Conservation (phyloP, 2,329 filamentous ascomycete species). For the Apiospora saccharicola region DNA sequence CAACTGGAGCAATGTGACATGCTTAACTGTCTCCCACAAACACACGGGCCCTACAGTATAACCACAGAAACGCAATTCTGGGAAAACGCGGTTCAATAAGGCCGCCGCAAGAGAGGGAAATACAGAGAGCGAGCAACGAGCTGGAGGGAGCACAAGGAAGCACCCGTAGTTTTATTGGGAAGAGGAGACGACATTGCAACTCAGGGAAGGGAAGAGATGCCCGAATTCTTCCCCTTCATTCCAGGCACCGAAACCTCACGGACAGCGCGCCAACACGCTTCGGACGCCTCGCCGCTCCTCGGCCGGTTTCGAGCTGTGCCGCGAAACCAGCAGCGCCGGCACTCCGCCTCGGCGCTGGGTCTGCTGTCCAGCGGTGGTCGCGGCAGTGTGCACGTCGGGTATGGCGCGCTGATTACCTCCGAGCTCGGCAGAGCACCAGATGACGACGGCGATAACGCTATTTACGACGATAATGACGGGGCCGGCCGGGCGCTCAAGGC, state of each 20-base stretch:
- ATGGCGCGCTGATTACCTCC: constrained; percentile 60
- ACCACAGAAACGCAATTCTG: not conserved
- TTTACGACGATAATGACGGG: constrained; percentile 36
- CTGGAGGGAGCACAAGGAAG: too few species aligned
- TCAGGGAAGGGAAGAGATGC: constrained; percentile 51
- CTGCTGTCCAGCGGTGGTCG: constrained; percentile 47
- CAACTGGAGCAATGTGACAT: constrained; percentile 4
- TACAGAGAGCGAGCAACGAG: not conserved
- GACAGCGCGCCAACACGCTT: constrained; percentile 51
- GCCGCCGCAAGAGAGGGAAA: not conserved
- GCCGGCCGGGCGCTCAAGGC: constrained; percentile 44
- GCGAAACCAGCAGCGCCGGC: constrained; percentile 36
- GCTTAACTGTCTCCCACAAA: not conserved
- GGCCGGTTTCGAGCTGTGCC: constrained; percentile 72
- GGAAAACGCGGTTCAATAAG: not conserved
- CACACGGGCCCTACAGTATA: not conserved
- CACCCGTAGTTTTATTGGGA: not conserved
- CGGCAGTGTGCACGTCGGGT: constrained; percentile 64
- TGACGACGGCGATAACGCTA: constrained; percentile 43
- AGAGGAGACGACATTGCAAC: not conserved
- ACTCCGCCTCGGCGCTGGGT: constrained; percentile 45
- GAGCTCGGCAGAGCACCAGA: constrained; percentile 44
- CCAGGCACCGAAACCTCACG: constrained; percentile 65
- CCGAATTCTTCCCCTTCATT: constrained; percentile 72
- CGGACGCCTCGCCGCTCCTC: constrained; percentile 66